Evolutionary conservation across 2,329 filamentous ascomycete genomes (phyloP).

Genomic region (Venturia pyrina): DNA sequence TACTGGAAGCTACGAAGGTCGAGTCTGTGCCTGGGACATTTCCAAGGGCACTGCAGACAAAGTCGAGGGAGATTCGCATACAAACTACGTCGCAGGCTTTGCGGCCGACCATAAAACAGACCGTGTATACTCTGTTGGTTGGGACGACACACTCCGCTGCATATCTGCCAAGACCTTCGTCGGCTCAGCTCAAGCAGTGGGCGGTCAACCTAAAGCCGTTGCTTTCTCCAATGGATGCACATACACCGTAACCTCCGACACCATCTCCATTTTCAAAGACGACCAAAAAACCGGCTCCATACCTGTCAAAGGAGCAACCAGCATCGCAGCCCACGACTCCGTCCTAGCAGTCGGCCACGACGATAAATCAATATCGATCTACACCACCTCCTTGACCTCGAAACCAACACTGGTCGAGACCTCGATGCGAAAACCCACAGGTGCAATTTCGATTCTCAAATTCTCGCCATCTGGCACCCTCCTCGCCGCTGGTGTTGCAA

Average conservation of each 20-base stretch:
- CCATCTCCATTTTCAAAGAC: slow-evolving; percentile 50
- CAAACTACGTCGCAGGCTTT: slow-evolving; percentile 76
- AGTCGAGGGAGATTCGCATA: slow-evolving; percentile 72
- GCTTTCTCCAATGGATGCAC: slow-evolving; percentile 40
- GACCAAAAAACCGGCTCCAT: slow-evolving; percentile 46
- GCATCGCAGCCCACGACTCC: slow-evolving; percentile 58
- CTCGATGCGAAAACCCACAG: slow-evolving; percentile 57
- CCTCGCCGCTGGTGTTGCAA: slow-evolving; percentile 71
- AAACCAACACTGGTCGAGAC: slow-evolving; percentile 39
- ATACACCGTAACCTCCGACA: slow-evolving; percentile 43
- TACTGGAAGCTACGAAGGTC: slow-evolving; percentile 88
- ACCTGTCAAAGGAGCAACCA: slow-evolving; percentile 53
- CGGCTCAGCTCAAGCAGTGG: slow-evolving; percentile 56
- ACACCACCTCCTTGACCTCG: slow-evolving; percentile 47
- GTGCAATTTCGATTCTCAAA: slow-evolving; percentile 66
- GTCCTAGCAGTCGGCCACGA: slow-evolving; percentile 68
- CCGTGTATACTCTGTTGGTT: slow-evolving; percentile 74
- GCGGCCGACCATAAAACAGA: slow-evolving; percentile 35
- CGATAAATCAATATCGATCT: slow-evolving; percentile 66
- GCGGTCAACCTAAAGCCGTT: slow-evolving; percentile 72
- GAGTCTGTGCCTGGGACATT: slow-evolving; percentile 76
- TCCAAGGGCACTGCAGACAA: slow-evolving; percentile 56
- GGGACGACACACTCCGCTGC: slow-evolving; percentile 83
- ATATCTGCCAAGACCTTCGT: slow-evolving; percentile 71
- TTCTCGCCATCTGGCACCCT: slow-evolving; percentile 72